phyloP scores from a whole-genome alignment of 2,329 filamentous ascomycete species.

The Delphinella strobiligena region DNA sequence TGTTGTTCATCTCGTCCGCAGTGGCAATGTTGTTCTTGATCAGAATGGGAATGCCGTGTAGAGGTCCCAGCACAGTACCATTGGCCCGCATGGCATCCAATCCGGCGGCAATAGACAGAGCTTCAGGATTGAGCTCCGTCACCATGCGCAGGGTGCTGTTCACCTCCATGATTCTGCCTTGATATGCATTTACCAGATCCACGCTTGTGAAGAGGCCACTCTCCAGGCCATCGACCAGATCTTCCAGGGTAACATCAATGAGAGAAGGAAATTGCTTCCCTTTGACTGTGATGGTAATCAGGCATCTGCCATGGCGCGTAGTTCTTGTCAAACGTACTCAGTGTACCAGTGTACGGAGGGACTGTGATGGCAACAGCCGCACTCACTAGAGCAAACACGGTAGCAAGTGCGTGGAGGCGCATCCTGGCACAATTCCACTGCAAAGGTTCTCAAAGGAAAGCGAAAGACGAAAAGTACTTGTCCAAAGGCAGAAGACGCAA shows the following conservation, averaged over 20 bases:
- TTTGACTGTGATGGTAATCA: not conserved
- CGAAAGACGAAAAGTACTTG: too few relatives aligned
- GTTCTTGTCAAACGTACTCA: too few relatives aligned
- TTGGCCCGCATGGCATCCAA: slow-evolving; percentile 28
- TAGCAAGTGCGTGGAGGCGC: not conserved
- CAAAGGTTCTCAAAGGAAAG: not conserved
- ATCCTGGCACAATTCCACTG: not conserved
- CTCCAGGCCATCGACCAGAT: slow-evolving; percentile 38
- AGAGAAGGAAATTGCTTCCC: slow-evolving; percentile 25
- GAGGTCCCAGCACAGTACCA: slow-evolving; percentile 37
- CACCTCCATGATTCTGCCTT: slow-evolving; percentile 38
- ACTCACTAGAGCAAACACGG: not conserved
- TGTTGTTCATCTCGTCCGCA: slow-evolving; percentile 49
- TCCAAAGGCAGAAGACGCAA: too few relatives aligned
- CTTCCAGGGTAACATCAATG: slow-evolving; percentile 40
- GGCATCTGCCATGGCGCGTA: not conserved
- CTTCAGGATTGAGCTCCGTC: slow-evolving; percentile 45
- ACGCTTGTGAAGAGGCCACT: slow-evolving; percentile 42
- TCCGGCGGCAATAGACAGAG: slow-evolving; percentile 14
- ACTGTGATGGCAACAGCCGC: not conserved
- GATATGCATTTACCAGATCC: slow-evolving; percentile 45
- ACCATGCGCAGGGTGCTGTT: slow-evolving; percentile 41
- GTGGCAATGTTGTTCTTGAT: slow-evolving; percentile 60
- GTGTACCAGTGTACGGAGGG: not conserved
- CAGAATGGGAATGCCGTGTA: slow-evolving; percentile 54